phyloP scores from a whole-genome alignment of 2,329 filamentous ascomycete species.

The Pseudocercospora cruenta region DNA sequence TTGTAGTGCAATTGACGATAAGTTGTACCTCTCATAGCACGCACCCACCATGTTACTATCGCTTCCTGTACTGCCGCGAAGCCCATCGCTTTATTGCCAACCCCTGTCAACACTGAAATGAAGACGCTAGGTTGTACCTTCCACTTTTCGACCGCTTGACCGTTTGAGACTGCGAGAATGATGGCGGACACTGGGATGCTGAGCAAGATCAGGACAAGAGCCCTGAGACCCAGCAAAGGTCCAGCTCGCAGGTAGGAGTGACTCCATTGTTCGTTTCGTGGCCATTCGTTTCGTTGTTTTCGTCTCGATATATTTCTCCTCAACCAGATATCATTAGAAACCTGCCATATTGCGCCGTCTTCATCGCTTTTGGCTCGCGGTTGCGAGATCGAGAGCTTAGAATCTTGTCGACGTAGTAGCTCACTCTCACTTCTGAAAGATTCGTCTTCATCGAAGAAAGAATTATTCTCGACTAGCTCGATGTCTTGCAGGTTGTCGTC shows the following conservation, averaged over 20 bases:
- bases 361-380: background rate
- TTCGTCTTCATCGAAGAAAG: background rate
- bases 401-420: background rate
- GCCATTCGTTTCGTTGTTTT: too few species aligned
- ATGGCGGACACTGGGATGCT: constrained; percentile 11
- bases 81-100: constrained; percentile 16
- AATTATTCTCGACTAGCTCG: background rate
- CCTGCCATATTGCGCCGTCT: background rate
- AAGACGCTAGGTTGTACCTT: constrained; percentile 12
- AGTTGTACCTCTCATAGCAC: constrained; percentile 9
- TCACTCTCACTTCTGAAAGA: background rate
- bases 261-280: background rate
- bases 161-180: constrained; percentile 12
- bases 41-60: constrained; percentile 16
- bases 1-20: background rate
- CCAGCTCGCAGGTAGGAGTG: constrained; percentile 4
- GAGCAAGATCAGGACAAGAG: constrained; percentile 5
- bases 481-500: background rate
- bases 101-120: constrained; percentile 13
- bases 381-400: background rate
- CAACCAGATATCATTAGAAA: background rate
- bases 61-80: constrained; percentile 15
- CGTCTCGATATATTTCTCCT: background rate
- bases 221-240: constrained; percentile 4
- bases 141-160: constrained; percentile 7